Base-by-base conservation (phyloP, 805 yeast species). In the Yamadazyma phyllophila region DNA sequence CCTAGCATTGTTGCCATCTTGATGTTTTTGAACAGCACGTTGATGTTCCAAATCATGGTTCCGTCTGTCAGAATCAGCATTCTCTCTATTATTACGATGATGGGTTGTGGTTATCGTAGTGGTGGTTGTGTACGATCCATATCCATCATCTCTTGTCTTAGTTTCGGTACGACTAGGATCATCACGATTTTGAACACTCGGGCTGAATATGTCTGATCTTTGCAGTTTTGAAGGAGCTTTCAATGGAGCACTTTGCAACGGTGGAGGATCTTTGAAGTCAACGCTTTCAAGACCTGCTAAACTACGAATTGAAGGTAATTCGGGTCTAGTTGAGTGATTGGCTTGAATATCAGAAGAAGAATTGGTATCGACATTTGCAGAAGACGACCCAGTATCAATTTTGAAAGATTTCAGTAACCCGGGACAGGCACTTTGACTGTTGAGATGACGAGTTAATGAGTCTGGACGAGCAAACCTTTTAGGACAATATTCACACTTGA, bases 391-490 rank as follows among this genome's bases (percentile, higher is more conserved):
- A 9, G 43, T 31, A 9, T 29, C 36, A 12, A 27, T 20, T 7
- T 32, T 31, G 7, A 38, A 20, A 5, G 46, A 38, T 13, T 34
- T 38, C 8, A 31, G 12, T 10, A 43, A 26, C 7, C 57, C 60
- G 15, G 53, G 46, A 43, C 76, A 72, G 0, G 73, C 76, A 45
- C 67, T 64, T 2, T 63, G 65, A 2, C 68, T 60, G 39, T 83
- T 80, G 37, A 70, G 67, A 58, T 87, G 96, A 49, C 96, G 70
- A 3, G 81, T 75, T 24, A 87, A 69, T 0, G 95, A 90, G 62
- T 87, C 96, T 1, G 82, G 81, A 29, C 96, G 67, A 1, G 92
- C 87, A 64, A 87, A 87, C 35, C 72, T 66, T 38, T 85, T 72
- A 12, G 77, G 76, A 65, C 95, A 87, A 39, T 69, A 67, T 14